phyloP scores from a whole-genome alignment of 805 yeast genomes.

The Wickerhamiella kurtzmanii region DNA sequence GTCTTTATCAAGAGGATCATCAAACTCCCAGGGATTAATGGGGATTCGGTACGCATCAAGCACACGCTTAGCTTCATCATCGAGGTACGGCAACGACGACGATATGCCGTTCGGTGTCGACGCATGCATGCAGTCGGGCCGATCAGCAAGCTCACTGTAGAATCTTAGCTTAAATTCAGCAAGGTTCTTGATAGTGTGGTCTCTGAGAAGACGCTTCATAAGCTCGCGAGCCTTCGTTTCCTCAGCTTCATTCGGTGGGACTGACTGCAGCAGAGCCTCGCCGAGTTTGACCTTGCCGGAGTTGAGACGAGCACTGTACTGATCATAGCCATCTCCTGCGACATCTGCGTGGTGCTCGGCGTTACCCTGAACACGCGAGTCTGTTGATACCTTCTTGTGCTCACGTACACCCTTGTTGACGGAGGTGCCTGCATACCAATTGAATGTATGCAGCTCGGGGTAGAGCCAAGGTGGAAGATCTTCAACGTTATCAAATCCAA shows the following conservation, averaged over 20 bases:
- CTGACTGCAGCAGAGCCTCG: conserved; percentile 40
- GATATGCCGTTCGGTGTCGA: conserved; percentile 4
- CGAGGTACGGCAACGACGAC: conserved; percentile 15
- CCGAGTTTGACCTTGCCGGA: conserved; percentile 15
- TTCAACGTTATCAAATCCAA: neutral
- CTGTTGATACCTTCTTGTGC: conserved; percentile 65
- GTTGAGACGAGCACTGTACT: conserved; percentile 31
- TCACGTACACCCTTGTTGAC: conserved; percentile 79
- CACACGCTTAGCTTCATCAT: conserved; percentile 18
- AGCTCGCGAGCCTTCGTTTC: conserved; percentile 20
- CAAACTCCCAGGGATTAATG: conserved; percentile 78
- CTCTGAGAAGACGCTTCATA: conserved; percentile 12
- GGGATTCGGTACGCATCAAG: conserved; percentile 29
- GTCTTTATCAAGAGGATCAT: conserved; percentile 70
- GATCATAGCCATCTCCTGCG: conserved; percentile 61
- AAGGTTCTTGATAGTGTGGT: conserved; percentile 14
- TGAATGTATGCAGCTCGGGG: conserved; percentile 41
- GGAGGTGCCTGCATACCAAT: conserved; percentile 67
- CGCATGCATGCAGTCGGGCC: conserved; percentile 10
- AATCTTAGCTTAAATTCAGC: conserved; percentile 22
- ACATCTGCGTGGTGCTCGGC: conserved; percentile 59
- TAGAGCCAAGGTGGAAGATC: conserved; percentile 16
- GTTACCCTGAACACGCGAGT: conserved; percentile 62
- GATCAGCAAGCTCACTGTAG: conserved; percentile 15
- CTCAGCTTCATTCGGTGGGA: conserved; percentile 18